A percentile compares a stretch with the other conserved stretches of the same genome.
These are phyloP conservation scores for Agarophyton chilense DNA, from an alignment of 23 red algal species.

Conservation along the genomic window DNA sequence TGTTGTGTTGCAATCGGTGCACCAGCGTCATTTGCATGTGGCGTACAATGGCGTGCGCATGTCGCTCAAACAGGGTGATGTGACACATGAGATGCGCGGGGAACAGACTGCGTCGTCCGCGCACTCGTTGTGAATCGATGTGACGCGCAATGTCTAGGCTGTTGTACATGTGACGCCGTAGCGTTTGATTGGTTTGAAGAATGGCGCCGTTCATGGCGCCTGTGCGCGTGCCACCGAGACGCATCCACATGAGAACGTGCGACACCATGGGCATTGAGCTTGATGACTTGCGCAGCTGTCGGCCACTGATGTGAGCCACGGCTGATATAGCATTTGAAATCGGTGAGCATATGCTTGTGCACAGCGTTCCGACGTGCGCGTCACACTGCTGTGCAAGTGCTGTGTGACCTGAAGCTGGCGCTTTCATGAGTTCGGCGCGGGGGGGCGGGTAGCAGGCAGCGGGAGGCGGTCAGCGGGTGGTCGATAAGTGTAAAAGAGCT, in stretches of 20 bases:
- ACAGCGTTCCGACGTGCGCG: constrained; percentile 36
- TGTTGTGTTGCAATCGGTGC: neutral
- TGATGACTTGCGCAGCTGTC: neutral
- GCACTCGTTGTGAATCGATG: constrained; percentile 8
- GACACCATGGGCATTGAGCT: neutral
- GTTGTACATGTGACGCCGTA: neutral
- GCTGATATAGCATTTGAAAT: neutral
- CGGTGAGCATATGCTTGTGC: constrained; percentile 12
- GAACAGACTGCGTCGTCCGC: neutral
- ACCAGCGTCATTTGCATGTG: constrained; percentile 24
- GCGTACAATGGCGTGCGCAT: constrained; percentile 16
- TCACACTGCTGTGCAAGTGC: constrained; percentile 4
- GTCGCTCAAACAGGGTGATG: constrained; percentile 27
- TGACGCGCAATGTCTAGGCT: constrained; percentile 23
- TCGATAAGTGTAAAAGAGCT: neutral
- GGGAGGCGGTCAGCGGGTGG: no score
- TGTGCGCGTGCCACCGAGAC: neutral
- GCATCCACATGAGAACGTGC: neutral
- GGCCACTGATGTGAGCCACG: constrained; percentile 4
- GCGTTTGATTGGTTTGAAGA: neutral
- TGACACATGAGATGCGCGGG: constrained; percentile 1
- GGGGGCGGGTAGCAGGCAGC: no score
- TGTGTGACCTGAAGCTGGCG: neutral
- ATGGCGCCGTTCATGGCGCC: constrained; percentile 5
- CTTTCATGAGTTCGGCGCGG: neutral